Percentiles rank a stretch among this genome's conserved stretches.
These are phyloP conservation scores for Rhizophagus clarus DNA, from an alignment of 192 early-diverging fungal species.

Conservation along the genomic window DNA sequence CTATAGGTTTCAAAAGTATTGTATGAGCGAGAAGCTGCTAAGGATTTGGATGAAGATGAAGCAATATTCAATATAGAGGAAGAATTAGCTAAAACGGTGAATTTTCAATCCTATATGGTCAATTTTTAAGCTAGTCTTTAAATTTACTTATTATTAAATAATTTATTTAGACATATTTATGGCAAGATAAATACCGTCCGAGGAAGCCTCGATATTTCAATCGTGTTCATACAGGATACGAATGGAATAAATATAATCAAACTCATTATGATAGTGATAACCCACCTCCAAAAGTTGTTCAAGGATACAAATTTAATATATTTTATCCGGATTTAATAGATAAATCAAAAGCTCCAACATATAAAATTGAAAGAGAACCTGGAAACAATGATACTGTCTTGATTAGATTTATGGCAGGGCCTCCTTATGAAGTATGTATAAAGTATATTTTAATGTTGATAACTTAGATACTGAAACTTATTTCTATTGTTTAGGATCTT, in stretches of 20 bases:
- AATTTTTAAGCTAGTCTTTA: neutral
- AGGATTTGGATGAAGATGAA: slow-evolving; percentile 78
- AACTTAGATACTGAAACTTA: neutral
- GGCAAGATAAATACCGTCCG: slow-evolving; percentile 95
- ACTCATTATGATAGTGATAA: slow-evolving; percentile 98
- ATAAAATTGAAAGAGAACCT: slow-evolving; percentile 75
- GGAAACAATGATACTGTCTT: slow-evolving; percentile 81
- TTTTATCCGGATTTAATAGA: slow-evolving; percentile 99
- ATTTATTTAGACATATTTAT: slow-evolving; percentile 60
- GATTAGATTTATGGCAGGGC: slow-evolving; percentile 89
- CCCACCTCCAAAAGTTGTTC: slow-evolving; percentile 95
- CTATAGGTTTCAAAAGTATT: slow-evolving; percentile 52
- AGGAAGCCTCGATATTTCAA: slow-evolving; percentile 96
- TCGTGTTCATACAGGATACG: slow-evolving; percentile 95
- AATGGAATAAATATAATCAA: slow-evolving; percentile 99
- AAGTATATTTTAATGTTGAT: neutral
- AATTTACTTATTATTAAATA: neutral
- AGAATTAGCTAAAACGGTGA: slow-evolving; percentile 55
- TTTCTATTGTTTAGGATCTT: slow-evolving; percentile 69
- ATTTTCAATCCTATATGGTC: slow-evolving; percentile 20
- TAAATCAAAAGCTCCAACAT: slow-evolving; percentile 89
- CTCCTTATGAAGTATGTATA: slow-evolving; percentile 79
- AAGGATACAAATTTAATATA: slow-evolving; percentile 97
- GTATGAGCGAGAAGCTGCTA: slow-evolving; percentile 72
- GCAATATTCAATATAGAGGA: slow-evolving; percentile 79